phyloP scores from a whole-genome alignment of 306 rosid species.

The Abrus pulchellus region DNA sequence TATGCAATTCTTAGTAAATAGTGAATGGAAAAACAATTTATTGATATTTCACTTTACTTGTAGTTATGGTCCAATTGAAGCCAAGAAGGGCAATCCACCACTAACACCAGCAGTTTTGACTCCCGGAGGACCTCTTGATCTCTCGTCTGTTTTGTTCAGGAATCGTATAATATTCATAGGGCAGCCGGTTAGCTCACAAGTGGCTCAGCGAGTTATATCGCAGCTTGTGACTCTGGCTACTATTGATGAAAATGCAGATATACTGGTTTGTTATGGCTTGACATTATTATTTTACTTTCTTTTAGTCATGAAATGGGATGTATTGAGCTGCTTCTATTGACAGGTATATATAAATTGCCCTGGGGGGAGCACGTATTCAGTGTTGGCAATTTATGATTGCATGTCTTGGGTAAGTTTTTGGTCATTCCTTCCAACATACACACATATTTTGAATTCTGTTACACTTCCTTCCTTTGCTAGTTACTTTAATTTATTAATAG shows the following conservation, averaged over 20 bases:
- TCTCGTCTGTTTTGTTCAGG: slow-evolving; percentile 83
- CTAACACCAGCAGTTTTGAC: slow-evolving; percentile 93
- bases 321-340: slow-evolving; percentile 44
- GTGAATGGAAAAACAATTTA: slow-evolving; percentile 29
- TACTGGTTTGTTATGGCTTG: slow-evolving; percentile 68
- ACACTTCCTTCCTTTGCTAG: slow-evolving; percentile 29
- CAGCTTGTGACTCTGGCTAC: slow-evolving; percentile 97
- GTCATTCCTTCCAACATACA: background rate
- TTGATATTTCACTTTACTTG: slow-evolving; percentile 46
- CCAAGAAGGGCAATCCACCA: slow-evolving; percentile 80
- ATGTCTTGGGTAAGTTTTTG: slow-evolving; percentile 93
- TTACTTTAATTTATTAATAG: slow-evolving; percentile 10
- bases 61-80: slow-evolving; percentile 79
- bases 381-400: slow-evolving; percentile 96
- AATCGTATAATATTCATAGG: slow-evolving; percentile 95
- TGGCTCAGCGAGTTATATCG: slow-evolving; percentile 96
- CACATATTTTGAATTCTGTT: background rate
- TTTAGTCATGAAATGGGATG: slow-evolving; percentile 13
- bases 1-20: background rate
- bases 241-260: slow-evolving; percentile 80
- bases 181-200: slow-evolving; percentile 82
- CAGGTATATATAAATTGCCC: slow-evolving; percentile 96
- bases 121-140: slow-evolving; percentile 92
- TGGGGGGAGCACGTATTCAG: slow-evolving; percentile 94
- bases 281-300: slow-evolving; percentile 15